Base-by-base conservation (phyloP, 2,329 filamentous ascomycete species). In the Bipolaris cookei region DNA sequence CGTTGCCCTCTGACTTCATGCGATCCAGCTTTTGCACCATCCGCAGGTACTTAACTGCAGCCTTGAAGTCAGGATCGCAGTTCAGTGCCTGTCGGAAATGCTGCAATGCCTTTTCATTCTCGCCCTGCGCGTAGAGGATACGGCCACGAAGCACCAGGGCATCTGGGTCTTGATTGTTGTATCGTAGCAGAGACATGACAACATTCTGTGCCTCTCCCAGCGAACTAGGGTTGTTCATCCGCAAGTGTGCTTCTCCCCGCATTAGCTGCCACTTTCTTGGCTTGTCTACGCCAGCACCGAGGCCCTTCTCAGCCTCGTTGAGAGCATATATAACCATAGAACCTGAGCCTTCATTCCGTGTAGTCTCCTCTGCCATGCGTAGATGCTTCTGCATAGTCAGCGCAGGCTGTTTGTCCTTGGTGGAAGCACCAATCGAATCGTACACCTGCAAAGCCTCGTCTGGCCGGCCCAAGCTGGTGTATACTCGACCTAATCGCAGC, bases 251-350 rank as follows among this genome's bases (percentile, higher is more conserved):
- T 78, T 97, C 91, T 56, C 91, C 94, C 34, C 91, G 88, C 88
- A 99, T 89, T 60, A 98, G 81, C 73, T 90, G 90, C 95, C 95
- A 99, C 79, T 95, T 95, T 73, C 94, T 87, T 35, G 95, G 95
- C 78, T 89, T 90, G 68, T 85, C 83, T 20, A 92, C 91, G n/a
- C 86, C 85, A 10, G 81, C 70, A 10, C 91, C 93, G 4, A 99
- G 84, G 3, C 88, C 84, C 71, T 89, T 88, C 74, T 95, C 91
- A 7, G 95, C 95, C 79, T 95, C 90, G 68, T 98, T 93, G 38
- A 99, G 84, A 8, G 92, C 94, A 77, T 95, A 91, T 51, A 97
- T 82, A 14, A 91, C 91, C 93, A 98, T 95, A 21, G 92, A 97
- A 42, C 91, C 91, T 45, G 90, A 88, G 1, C 88, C 90, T 45